Percentiles rank a stretch among this genome's conserved stretches.
Evolutionary conservation across 169 alveolate species (phyloP).

Genomic region (Plasmodium vivax): DNA sequence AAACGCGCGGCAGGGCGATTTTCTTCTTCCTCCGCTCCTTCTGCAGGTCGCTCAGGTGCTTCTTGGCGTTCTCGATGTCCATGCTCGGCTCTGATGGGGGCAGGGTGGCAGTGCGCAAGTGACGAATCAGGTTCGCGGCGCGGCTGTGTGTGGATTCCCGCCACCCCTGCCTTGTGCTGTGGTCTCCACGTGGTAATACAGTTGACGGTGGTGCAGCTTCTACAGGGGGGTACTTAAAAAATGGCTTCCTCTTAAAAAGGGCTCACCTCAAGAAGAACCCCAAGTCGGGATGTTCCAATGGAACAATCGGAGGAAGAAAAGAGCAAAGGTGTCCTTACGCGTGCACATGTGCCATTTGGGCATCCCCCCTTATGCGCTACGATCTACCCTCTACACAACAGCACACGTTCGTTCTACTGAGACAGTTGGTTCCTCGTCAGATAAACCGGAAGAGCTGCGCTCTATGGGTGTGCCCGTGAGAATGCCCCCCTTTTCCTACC

Average conservation of each 20-base stretch:
- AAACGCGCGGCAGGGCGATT: slow-evolving; percentile 13
- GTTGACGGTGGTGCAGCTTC: neutral
- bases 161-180: neutral
- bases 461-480: neutral
- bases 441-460: neutral
- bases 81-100: neutral
- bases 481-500: neutral
- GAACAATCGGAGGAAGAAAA: neutral
- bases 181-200: neutral
- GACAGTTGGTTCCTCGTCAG: neutral
- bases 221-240: neutral
- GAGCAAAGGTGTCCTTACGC: neutral
- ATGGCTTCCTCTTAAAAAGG: too few species aligned
- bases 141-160: neutral
- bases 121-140: neutral
- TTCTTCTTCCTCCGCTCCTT: slow-evolving; percentile 56
- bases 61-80: slow-evolving; percentile 66
- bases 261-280: neutral
- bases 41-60: slow-evolving; percentile 48
- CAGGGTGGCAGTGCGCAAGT: neutral
- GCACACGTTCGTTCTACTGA: neutral
- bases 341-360: neutral
- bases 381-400: neutral
- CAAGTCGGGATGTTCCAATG: neutral
- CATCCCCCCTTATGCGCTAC: neutral